Base-by-base conservation (phyloP, 306 rosid species). In the Quercus parvula region DNA sequence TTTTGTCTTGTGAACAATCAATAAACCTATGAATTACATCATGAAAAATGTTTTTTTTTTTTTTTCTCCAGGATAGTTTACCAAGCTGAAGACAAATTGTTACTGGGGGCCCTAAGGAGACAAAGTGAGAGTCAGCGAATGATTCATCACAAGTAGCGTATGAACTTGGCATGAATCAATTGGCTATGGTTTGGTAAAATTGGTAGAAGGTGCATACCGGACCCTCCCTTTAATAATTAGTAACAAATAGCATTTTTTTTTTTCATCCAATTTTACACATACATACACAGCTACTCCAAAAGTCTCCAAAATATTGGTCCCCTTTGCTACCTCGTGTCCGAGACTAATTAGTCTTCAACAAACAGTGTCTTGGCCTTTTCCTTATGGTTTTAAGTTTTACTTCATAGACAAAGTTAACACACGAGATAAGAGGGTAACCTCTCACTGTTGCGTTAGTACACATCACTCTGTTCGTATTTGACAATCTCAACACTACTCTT, bases 81-180 rank as follows among this genome's bases (percentile, higher is more conserved):
- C 54, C 54, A 49, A 49, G 5, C 54, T 49, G 54, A 10, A 49
- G 54, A 12, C 14, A 49, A 52, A 31, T 75, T 82, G 77, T 79
- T 57, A 17, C 10, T 31, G 56, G n/a, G 51, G n/a, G 38, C 12
- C 18, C 68, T 17, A 58, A 56, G 86, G 84, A 38, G 88, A 83
- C 86, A 90, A 70, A 73, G 67, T n/a, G 82, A 78, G 55, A 83
- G 88, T 80, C 77, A 76, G 70, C 76, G 30, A 75, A 83, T 81
- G 82, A 83, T 83, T 86, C 66, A 73, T 75, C 66, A 73, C 35
- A 31, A 57, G 77, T 56, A 52, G 58, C 79, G 67, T 84, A 77
- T 67, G 76, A 71, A 80, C 76, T 78, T 80, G 25, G 71, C 74
- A 69, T 78, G 75, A 64, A 87, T 82, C 73, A 56, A 71, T 78